Percentiles rank a stretch among this genome's conserved stretches.
These are phyloP conservation scores for Apiospora hydei DNA, from an alignment of 2,329 filamentous ascomycete genomes.

Conservation along the genomic window DNA sequence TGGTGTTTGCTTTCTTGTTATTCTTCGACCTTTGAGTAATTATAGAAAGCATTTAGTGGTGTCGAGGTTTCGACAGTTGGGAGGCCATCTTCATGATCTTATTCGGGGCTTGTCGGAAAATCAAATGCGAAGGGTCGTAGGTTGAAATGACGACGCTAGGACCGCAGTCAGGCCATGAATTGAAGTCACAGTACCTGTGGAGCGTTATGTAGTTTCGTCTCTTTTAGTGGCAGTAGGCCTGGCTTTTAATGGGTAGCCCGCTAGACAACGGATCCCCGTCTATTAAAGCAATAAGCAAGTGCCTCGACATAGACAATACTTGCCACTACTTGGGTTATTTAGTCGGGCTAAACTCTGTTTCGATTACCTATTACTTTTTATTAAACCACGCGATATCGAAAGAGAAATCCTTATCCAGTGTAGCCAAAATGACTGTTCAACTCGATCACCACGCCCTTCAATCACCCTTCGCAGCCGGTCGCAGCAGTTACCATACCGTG, in stretches of 20 bases:
- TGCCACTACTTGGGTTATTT: not conserved
- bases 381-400: not conserved
- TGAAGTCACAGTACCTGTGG: constrained; percentile 4
- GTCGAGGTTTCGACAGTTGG: constrained; percentile 6
- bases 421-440: not conserved
- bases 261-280: not conserved
- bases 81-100: constrained; percentile 17
- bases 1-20: not conserved
- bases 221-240: not conserved
- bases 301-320: not conserved
- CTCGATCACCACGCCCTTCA: not conserved
- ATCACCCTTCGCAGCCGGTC: not conserved
- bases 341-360: not conserved
- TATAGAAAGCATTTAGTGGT: constrained; percentile 7
- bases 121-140: not conserved
- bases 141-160: not conserved
- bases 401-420: not conserved
- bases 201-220: not conserved
- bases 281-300: not conserved
- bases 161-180: not conserved
- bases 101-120: constrained; percentile 2
- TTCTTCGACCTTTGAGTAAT: not conserved
- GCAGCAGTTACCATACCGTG: not conserved
- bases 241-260: not conserved
- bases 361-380: not conserved